These are phyloP conservation scores for Erythrophleum fordii DNA, from an alignment of 306 rosid genomes.

Conservation along the genomic window DNA sequence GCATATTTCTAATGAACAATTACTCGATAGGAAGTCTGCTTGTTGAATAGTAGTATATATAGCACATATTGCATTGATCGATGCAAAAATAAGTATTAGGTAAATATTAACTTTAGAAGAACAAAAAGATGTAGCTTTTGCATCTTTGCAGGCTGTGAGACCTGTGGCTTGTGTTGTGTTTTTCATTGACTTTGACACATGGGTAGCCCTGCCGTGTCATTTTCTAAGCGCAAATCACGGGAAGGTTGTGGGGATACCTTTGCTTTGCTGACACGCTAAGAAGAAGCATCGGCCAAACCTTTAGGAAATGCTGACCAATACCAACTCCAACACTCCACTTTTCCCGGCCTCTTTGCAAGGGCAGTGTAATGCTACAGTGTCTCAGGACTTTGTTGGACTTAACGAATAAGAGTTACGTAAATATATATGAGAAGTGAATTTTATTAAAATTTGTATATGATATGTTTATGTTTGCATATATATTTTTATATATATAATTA, in stretches of 20 bases:
- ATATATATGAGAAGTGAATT: no score
- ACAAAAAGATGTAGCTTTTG: conserved; percentile 17
- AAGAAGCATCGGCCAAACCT: background rate
- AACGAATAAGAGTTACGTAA: no score
- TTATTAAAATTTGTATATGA: no score
- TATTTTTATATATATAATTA: no score
- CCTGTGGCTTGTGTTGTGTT: conserved; percentile 11
- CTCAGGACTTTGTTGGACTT: no score
- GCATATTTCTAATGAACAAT: conserved; percentile 50
- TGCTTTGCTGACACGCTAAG: conserved; percentile 8
- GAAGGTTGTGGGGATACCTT: background rate
- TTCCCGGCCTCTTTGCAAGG: background rate
- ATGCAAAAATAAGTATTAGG: conserved; percentile 1
- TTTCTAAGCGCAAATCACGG: conserved; percentile 46
- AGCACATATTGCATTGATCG: background rate
- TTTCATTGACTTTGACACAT: conserved; percentile 12
- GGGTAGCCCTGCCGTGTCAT: conserved; percentile 5
- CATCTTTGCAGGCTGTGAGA: background rate
- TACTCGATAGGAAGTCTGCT: background rate
- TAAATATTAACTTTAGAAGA: background rate
- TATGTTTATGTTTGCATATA: no score
- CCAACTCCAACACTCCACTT: background rate
- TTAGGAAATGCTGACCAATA: background rate
- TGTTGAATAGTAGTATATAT: background rate
- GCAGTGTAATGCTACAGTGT: no score